A percentile compares a stretch with the other conserved stretches of the same genome.
Evolutionary conservation across 129 eudicot species (phyloP).

Genomic region (Heracleum sosnowskyi): DNA sequence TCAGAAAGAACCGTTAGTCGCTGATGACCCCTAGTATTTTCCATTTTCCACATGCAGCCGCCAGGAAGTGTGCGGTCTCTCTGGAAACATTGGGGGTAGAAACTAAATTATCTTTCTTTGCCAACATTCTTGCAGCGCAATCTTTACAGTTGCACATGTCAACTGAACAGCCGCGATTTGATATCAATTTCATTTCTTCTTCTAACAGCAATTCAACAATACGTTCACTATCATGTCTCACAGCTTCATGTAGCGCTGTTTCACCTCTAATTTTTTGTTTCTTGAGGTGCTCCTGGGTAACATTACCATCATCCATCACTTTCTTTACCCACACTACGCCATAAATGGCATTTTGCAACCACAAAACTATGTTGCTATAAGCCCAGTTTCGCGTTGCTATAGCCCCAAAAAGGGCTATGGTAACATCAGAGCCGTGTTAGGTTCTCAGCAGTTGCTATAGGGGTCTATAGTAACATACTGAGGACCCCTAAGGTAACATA

Average conservation of each 20-base stretch:
- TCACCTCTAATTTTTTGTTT: slow-evolving; percentile 9
- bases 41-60: slow-evolving; percentile 2
- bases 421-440: too few species aligned
- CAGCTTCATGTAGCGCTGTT: slow-evolving; percentile 4
- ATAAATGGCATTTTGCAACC: too few species aligned
- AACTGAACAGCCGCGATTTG: neutral
- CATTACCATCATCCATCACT: neutral
- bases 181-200: neutral
- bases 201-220: neutral
- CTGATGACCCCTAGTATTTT: too few species aligned
- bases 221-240: neutral
- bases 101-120: neutral
- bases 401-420: too few species aligned
- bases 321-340: too few species aligned
- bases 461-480: too few species aligned
- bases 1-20: too few species aligned
- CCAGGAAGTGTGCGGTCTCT: slow-evolving; percentile 5
- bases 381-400: too few species aligned
- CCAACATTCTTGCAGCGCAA: neutral
- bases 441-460: too few species aligned
- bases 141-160: neutral
- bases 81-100: neutral
- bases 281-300: neutral
- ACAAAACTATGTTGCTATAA: too few species aligned
- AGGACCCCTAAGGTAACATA: too few species aligned